Evolutionary conservation across 129 eudicot genomes (phyloP), one percentile per base, ranked within the genome.

Genomic region (Ambrosia artemisiifolia): DNA sequence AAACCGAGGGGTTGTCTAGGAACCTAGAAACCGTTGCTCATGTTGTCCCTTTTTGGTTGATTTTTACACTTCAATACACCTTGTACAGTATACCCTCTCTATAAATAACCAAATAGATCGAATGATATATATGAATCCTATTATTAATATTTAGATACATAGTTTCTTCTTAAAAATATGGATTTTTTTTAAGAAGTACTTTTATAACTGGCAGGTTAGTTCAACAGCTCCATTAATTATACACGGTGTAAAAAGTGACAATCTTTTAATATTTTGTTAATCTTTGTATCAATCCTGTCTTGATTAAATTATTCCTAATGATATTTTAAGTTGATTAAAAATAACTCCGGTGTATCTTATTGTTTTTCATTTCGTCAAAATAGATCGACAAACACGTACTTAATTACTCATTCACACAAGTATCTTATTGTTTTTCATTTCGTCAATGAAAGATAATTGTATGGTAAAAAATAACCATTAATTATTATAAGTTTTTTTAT

Each of bases 201-300:
- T 33, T 36, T 35, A 28, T 16, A 63, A 63, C 12, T 36, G 53
- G 51, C 65, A 20, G 34, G 16, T 63, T 19, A 10, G 55, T 20
- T 74, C 72, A 74, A 65, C 71, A 36, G 18, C 79, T 65, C 78
- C 78, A 64, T 63, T 74, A 50, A 12, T 12, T 48, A 60, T 40
- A 11, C 8, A 43, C 4, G 30, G 10, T 13, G 55, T 7, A 11
- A 34, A 17, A 17, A n/a, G 6, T 7, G 74, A 38, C 51, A 49
- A 49, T 48, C 8, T 49, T 16, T 49, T 44, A 49, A 56, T 43
- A 71, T 13, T 19, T 19, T 38, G 10, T 40, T 71, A 38, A 28
- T 47, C 34, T 32, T 44, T 59, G 57, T 30, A 24, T 24, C 32
- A 16, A 57, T 14, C 30, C 47, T n/a, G 57, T 20, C 38, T 1